These are phyloP conservation scores for Calonectria multiphialidica DNA, from an alignment of 2,329 filamentous ascomycete genomes.

Conservation along the genomic window DNA sequence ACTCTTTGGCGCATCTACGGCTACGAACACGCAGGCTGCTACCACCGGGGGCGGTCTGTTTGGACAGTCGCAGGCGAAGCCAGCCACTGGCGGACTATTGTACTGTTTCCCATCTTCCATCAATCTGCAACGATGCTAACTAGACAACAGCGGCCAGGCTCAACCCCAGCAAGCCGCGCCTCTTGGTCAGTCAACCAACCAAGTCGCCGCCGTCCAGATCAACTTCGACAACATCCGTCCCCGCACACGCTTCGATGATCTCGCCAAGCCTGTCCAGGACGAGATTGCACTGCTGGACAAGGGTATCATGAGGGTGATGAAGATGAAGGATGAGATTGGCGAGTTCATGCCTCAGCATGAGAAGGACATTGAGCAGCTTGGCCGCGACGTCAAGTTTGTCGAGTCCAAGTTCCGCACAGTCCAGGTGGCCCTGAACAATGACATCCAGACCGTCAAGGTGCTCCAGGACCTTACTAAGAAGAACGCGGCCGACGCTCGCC, in stretches of 20 bases:
- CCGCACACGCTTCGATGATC: constrained; percentile 92
- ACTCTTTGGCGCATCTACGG: constrained; percentile 44
- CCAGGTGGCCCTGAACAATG: constrained; percentile 61
- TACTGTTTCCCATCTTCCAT: constrained; percentile 33
- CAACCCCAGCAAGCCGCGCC: constrained; percentile 43
- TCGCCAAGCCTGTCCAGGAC: constrained; percentile 84
- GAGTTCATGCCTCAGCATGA: constrained; percentile 72
- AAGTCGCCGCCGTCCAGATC: constrained; percentile 80
- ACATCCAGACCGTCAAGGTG: constrained; percentile 73
- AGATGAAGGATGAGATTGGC: constrained; percentile 81
- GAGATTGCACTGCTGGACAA: constrained; percentile 83
- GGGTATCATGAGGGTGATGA: constrained; percentile 84
- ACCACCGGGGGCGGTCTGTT: constrained; percentile 46
- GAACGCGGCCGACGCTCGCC: constrained; percentile 77
- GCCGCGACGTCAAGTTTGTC: constrained; percentile 62
- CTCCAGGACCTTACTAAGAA: constrained; percentile 71
- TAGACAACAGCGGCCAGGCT: constrained; percentile 42
- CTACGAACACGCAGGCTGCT: constrained; percentile 37
- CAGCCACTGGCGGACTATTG: constrained; percentile 47
- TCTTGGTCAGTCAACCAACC: constrained; percentile 55
- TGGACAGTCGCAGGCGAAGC: constrained; percentile 50
- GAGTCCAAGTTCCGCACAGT: constrained; percentile 61
- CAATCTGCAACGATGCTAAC: constrained; percentile 28
- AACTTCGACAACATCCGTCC: constrained; percentile 83
- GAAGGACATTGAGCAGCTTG: constrained; percentile 59